Conservation (phyloP, 805 yeast species). For the Candida boidinii region DNA sequence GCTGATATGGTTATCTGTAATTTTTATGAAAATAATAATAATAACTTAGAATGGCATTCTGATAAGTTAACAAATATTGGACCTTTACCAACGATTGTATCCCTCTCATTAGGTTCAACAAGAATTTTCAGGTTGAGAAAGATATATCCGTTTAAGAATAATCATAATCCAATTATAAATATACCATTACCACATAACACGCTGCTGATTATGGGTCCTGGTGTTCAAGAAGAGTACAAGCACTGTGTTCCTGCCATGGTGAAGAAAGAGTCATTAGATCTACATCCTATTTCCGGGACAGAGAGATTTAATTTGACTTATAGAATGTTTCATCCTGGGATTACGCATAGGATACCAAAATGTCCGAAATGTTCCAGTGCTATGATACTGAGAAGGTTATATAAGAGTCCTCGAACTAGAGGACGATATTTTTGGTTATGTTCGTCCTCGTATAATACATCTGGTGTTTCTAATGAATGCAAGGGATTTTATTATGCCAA, state of each 20-base stretch:
- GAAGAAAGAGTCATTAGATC: conserved; percentile 29
- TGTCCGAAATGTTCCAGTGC: conserved; percentile 32
- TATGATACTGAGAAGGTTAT: conserved; percentile 52
- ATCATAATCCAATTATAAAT: conserved; percentile 30
- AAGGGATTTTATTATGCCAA: conserved; percentile 43
- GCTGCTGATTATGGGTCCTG: conserved; percentile 65
- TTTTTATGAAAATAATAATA: conserved; percentile 38
- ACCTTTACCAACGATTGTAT: conserved; percentile 60
- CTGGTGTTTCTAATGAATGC: conserved; percentile 38
- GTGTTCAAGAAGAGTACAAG: conserved; percentile 68
- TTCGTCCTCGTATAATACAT: conserved; percentile 32
- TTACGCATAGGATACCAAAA: conserved; percentile 27
- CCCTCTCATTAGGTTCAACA: conserved; percentile 61
- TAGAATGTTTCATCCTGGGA: conserved; percentile 39
- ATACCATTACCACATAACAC: conserved; percentile 67
- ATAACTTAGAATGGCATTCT: conserved; percentile 66
- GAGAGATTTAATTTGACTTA: conserved; percentile 58
- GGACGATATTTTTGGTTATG: conserved; percentile 68
- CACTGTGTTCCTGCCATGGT: conserved; percentile 43
- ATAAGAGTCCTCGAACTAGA: conserved; percentile 32
- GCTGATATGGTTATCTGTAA: conserved; percentile 51
- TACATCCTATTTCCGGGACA: conserved; percentile 41
- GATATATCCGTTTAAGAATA: conserved; percentile 20
- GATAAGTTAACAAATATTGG: conserved; percentile 69
- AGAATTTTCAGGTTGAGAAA: conserved; percentile 56